Evolutionary conservation across 257 asterid genomes (phyloP).

Genomic region (Ocimum tenuiflorum): DNA sequence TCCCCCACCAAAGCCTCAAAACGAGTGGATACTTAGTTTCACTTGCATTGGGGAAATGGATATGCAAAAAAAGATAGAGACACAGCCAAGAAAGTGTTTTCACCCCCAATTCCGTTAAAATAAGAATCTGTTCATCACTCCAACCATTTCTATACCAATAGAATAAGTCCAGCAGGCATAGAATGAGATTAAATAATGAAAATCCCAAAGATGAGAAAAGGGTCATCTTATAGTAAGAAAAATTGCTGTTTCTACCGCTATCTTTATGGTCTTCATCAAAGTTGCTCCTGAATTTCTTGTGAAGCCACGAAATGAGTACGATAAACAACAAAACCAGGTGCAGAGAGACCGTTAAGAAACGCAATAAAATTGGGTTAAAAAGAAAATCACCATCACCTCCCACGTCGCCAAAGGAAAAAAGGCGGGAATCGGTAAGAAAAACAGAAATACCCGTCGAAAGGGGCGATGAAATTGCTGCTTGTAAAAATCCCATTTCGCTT

Average conservation of each 20-base stretch:
- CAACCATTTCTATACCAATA: conserved; percentile 70
- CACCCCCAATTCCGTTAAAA: conserved; percentile 43
- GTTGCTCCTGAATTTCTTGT: conserved; percentile 21
- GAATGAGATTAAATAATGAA: conserved; percentile 40
- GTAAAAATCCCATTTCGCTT: background rate
- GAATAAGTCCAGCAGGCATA: conserved; percentile 47
- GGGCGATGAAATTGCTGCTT: background rate
- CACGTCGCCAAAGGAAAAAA: conserved; percentile 13
- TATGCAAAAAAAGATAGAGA: conserved; percentile 42
- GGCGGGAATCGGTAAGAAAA: conserved; percentile 20
- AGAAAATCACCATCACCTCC: conserved; percentile 24
- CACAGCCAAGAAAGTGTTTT: conserved; percentile 61
- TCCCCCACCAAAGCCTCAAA: conserved; percentile 70
- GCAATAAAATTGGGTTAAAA: conserved; percentile 42
- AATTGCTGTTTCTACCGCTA: conserved; percentile 15
- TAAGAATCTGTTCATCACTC: conserved; percentile 63
- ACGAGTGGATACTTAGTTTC: conserved; percentile 48
- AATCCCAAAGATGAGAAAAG: conserved; percentile 40
- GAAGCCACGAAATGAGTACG: conserved; percentile 34
- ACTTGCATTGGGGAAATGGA: conserved; percentile 30
- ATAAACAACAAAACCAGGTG: conserved; percentile 43
- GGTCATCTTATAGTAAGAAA: conserved; percentile 29
- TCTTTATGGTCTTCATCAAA: conserved; percentile 20
- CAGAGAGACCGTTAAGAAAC: conserved; percentile 41
- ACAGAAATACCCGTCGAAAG: conserved; percentile 21